Evolutionary conservation across 2,329 filamentous ascomycete genomes (phyloP).

Genomic region (Alternaria incomplexa): DNA sequence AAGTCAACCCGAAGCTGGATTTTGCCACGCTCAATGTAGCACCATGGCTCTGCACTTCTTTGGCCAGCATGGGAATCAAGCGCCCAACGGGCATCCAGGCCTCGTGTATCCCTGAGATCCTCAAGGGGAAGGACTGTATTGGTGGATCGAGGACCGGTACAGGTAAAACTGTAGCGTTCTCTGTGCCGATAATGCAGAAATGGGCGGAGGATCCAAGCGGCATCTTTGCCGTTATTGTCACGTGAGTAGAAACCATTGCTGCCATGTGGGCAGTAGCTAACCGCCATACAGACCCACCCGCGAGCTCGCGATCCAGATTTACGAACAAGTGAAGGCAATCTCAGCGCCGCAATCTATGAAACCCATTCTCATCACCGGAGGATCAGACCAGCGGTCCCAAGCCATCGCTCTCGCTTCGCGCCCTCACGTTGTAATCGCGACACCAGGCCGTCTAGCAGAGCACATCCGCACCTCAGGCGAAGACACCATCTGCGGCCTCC

Average conservation of each 20-base stretch:
- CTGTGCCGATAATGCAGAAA: slow-evolving; percentile 89
- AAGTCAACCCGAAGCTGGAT: slow-evolving; percentile 5
- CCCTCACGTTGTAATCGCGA: slow-evolving; percentile 93
- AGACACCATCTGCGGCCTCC: slow-evolving; percentile 84
- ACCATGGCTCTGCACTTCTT: slow-evolving; percentile 84
- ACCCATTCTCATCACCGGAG: slow-evolving; percentile 86
- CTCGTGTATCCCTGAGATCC: slow-evolving; percentile 88
- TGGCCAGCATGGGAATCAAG: slow-evolving; percentile 79
- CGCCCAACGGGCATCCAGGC: slow-evolving; percentile 92
- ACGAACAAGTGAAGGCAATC: slow-evolving; percentile 93
- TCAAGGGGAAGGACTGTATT: slow-evolving; percentile 89
- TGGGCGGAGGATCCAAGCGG: slow-evolving; percentile 92
- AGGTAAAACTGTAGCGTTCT: slow-evolving; percentile 96
- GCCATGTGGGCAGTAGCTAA: not conserved
- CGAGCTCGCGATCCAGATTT: slow-evolving; percentile 94
- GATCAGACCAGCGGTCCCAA: slow-evolving; percentile 89
- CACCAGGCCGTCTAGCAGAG: slow-evolving; percentile 86
- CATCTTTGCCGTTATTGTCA: slow-evolving; percentile 88
- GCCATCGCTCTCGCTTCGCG: slow-evolving; percentile 81
- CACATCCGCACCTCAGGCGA: slow-evolving; percentile 91
- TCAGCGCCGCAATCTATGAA: slow-evolving; percentile 88
- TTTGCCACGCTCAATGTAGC: slow-evolving; percentile 77
- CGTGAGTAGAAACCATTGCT: slow-evolving; percentile 65
- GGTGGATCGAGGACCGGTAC: slow-evolving; percentile 94
- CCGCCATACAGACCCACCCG: slow-evolving; percentile 49